phyloP scores from a whole-genome alignment of 257 asterid species.

The Nicotiana otophora region DNA sequence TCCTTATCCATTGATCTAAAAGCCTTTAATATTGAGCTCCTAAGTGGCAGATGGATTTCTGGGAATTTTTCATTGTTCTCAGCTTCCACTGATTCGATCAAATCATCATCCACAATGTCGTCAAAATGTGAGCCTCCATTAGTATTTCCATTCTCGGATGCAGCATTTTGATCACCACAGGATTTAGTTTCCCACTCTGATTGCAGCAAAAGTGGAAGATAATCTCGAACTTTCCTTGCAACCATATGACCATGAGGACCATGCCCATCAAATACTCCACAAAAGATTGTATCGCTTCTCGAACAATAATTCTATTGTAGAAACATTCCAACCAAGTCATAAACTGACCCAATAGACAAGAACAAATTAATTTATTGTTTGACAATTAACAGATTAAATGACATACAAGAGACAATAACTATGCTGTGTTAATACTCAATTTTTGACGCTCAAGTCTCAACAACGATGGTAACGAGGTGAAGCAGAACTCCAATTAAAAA shows the following conservation, averaged over 20 bases:
- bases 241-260: constrained; percentile 98
- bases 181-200: constrained; percentile 59
- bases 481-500: not conserved
- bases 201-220: constrained; percentile 61
- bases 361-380: constrained; percentile 29
- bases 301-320: constrained; percentile 61
- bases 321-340: constrained; percentile 70
- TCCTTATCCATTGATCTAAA: constrained; percentile 92
- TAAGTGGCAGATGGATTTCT: constrained; percentile 59
- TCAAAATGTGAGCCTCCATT: constrained; percentile 58
- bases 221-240: constrained; percentile 82
- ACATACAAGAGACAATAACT: constrained; percentile 6
- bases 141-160: constrained; percentile 30
- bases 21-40: constrained; percentile 69
- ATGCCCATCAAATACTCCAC: constrained; percentile 96
- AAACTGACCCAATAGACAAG: constrained; percentile 47
- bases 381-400: constrained; percentile 11
- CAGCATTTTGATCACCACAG: constrained; percentile 28
- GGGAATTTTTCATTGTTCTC: constrained; percentile 71
- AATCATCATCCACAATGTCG: constrained; percentile 68
- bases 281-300: constrained; percentile 49
- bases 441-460: not conserved
- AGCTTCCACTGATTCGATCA: constrained; percentile 54
- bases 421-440: not conserved
- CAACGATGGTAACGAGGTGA: not conserved